Percentiles rank a stretch among this genome's conserved stretches.
Evolutionary conservation across 257 asterid species (phyloP).

Genomic region (Fraxinus excelsior): DNA sequence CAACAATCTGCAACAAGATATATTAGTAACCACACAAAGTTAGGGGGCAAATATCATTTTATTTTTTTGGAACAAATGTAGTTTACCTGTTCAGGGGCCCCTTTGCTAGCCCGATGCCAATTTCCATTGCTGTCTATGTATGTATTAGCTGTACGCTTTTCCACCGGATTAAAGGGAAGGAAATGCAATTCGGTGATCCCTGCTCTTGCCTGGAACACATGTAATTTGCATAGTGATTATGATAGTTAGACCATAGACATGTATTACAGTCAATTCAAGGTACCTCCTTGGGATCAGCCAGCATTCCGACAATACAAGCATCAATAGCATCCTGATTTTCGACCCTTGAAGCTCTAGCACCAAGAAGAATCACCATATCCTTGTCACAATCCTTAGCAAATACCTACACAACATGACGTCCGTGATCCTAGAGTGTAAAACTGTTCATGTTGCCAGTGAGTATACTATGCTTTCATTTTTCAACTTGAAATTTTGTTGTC

Average conservation of each 20-base stretch:
- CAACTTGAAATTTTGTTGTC: neutral
- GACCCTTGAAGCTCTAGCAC: slow-evolving; percentile 54
- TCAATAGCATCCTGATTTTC: slow-evolving; percentile 60
- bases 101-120: slow-evolving; percentile 90
- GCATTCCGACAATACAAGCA: slow-evolving; percentile 50
- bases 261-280: neutral
- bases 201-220: slow-evolving; percentile 68
- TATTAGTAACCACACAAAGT: neutral
- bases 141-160: slow-evolving; percentile 88
- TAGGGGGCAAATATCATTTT: neutral
- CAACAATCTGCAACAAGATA: slow-evolving; percentile 37
- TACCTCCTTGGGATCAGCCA: slow-evolving; percentile 55
- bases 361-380: slow-evolving; percentile 41
- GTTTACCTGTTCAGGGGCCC: slow-evolving; percentile 93
- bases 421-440: neutral
- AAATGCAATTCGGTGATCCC: slow-evolving; percentile 89
- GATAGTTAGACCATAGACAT: neutral
- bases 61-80: neutral
- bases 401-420: slow-evolving; percentile 27
- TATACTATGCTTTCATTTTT: neutral
- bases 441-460: neutral
- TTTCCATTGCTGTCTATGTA: slow-evolving; percentile 67
- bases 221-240: neutral
- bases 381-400: slow-evolving; percentile 43
- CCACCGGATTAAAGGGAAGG: slow-evolving; percentile 89